phyloP scores from a whole-genome alignment of 2,329 filamentous ascomycete genomes.

The Aspergillus puulaauensis region DNA sequence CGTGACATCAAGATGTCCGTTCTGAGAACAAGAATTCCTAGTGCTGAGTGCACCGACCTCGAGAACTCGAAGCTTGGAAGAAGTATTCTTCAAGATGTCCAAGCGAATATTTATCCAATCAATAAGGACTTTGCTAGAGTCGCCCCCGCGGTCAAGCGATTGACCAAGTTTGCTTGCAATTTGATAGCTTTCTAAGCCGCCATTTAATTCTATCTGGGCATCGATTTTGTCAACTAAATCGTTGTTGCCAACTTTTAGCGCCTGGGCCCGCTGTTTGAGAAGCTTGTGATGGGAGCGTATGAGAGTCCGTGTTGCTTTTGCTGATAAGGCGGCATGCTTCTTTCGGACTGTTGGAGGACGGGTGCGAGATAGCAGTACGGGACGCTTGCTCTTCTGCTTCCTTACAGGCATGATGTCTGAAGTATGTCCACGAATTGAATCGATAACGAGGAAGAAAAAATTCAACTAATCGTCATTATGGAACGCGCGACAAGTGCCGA shows the following conservation, averaged over 20 bases:
- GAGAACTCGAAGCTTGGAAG: constrained; percentile 62
- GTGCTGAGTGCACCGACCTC: constrained; percentile 88
- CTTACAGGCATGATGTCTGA: constrained; percentile 28
- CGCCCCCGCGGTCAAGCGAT: constrained; percentile 60
- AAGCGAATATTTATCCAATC: constrained; percentile 53
- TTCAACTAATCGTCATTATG: not conserved
- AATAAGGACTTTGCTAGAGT: constrained; percentile 60
- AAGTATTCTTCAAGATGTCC: constrained; percentile 18
- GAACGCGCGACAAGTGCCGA: not conserved
- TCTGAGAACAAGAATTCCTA: constrained; percentile 77
- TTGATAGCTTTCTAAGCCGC: constrained; percentile 62
- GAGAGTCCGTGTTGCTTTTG: constrained; percentile 57
- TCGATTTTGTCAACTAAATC: constrained; percentile 45
- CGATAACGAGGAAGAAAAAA: not conserved
- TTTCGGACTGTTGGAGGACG: constrained; percentile 44
- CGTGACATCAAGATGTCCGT: constrained; percentile 68
- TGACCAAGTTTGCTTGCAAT: constrained; percentile 63
- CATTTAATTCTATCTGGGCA: constrained; percentile 53
- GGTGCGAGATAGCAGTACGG: constrained; percentile 43
- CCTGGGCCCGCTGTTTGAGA: constrained; percentile 56
- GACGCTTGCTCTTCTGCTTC: constrained; percentile 32
- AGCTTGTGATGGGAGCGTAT: constrained; percentile 62
- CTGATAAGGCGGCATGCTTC: constrained; percentile 48
- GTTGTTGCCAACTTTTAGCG: constrained; percentile 47
- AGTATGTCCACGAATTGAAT: not conserved